Base-by-base conservation (phyloP, 1,139 yeast species). In the Debaryomyces sp. region DNA sequence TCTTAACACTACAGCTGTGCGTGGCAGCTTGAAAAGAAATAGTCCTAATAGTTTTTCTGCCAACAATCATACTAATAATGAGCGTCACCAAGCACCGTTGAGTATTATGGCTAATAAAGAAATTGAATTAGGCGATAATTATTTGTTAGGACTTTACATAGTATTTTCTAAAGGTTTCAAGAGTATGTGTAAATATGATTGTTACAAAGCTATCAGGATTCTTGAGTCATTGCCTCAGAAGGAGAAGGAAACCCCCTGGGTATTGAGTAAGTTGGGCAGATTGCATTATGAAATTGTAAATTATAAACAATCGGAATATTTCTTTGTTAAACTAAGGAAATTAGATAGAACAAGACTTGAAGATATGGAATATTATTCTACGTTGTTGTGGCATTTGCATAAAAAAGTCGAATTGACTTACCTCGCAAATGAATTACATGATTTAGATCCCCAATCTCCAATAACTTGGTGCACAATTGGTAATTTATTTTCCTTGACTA, bases 381-480 rank as follows among this genome's bases (percentile, higher is more conserved):
- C 98, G 0, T 71, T 91, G 33, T 74, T 94, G 51, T 94, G 99
- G 99, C 99, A 94, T 69, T 70, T 91, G 47, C 91, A 88, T 51
- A 87, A 86, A 57, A 92, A 88, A 50, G 82, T 84, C n/a, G 94
- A 87, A 50, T 73, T 94, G 45, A 85, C 96, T 21, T 85, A 79
- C 59, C 73, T 95, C 50, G 89, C 97, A 5, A 90, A 89, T 60
- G 97, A 91, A 57, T 70, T 91, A 39, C 77, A 87, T 55, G 90
- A 85, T 53, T 71, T 86, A 26, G 84, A 85, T 57, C 75, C 87
- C 10, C 68, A 77, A 26, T 75, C 85, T 7, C 87, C 97, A 2
- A 87, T 90, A 53, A 86, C 97, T 0, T 94, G 99, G 99, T 89
- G 96, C 59, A 85, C 89, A 0, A 75, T 91, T 46, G 99, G 99